Conservation (phyloP, 345 rosid species). For the Xanthoceras sorbifolium region DNA sequence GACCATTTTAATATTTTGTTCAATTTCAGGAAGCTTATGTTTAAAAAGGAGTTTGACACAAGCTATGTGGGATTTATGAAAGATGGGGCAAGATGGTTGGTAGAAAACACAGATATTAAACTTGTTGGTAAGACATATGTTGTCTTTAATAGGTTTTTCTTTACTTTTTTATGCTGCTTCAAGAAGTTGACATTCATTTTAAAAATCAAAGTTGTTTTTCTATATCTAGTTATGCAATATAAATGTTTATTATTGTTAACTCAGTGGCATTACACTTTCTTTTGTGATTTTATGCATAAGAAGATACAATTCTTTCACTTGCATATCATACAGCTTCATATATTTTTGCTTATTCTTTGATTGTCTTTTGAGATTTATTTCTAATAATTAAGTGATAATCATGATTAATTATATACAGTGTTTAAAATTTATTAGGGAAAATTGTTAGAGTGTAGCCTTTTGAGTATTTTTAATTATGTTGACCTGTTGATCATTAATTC, state of each 20-base stretch:
- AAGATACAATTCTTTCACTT: not conserved
- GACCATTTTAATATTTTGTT: not conserved
- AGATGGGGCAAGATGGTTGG: conserved; percentile 92
- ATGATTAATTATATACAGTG: not conserved
- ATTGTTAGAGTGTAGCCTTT: not conserved
- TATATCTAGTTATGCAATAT: not conserved
- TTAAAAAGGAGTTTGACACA: conserved; percentile 67
- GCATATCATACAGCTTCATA: not conserved
- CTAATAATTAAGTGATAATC: not conserved
- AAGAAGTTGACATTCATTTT: not conserved
- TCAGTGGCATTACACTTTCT: not conserved
- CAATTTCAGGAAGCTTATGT: conserved; percentile 77
- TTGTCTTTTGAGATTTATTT: not conserved
- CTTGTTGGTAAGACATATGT: conserved; percentile 59
- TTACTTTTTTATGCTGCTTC: not conserved
- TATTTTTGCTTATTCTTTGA: not conserved
- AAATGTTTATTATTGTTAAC: not conserved
- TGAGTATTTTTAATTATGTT: no score
- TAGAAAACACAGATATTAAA: conserved; percentile 86
- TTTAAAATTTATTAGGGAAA: not conserved
- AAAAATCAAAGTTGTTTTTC: not conserved
- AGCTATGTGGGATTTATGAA: conserved; percentile 83
- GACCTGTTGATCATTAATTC: no score
- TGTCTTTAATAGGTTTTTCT: conserved; percentile 2
- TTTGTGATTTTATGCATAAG: not conserved